A percentile compares a stretch with the other conserved stretches of the same genome.
These are phyloP conservation scores for Lepidium aucheri DNA, from an alignment of 345 rosid genomes.

Conservation along the genomic window DNA sequence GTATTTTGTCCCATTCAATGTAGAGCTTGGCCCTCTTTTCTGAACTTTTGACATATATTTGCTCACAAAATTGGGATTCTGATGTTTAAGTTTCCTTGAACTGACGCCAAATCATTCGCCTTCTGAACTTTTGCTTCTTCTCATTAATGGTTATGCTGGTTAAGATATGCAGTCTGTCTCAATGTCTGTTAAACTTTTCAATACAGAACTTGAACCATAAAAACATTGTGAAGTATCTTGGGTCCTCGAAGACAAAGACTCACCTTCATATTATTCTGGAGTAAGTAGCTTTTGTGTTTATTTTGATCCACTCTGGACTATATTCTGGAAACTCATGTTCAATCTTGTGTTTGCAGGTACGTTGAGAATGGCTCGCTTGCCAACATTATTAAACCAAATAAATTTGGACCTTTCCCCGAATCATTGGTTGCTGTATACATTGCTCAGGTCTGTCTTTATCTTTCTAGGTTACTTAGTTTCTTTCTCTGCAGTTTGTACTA, in stretches of 20 bases:
- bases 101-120: neutral
- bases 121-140: neutral
- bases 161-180: neutral
- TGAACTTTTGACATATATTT: neutral
- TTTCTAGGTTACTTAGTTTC: conserved; percentile 17
- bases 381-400: conserved; percentile 94
- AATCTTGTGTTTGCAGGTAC: conserved; percentile 43
- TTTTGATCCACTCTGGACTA: neutral
- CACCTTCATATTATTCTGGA: conserved; percentile 98
- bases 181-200: neutral
- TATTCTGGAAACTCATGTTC: conserved; percentile 6
- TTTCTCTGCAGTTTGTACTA: conserved; percentile 11
- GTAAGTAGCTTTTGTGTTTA: conserved; percentile 43
- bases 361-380: conserved; percentile 99
- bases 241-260: conserved; percentile 81
- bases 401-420: conserved; percentile 98
- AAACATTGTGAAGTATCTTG: conserved; percentile 97
- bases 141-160: neutral
- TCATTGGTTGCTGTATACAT: conserved; percentile 93
- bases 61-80: neutral
- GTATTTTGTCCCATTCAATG: neutral
- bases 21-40: neutral
- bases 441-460: conserved; percentile 74
- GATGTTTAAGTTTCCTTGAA: neutral
- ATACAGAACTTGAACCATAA: conserved; percentile 94